phyloP scores from a whole-genome alignment of 306 rosid genomes.

The Acacia crassicarpa region DNA sequence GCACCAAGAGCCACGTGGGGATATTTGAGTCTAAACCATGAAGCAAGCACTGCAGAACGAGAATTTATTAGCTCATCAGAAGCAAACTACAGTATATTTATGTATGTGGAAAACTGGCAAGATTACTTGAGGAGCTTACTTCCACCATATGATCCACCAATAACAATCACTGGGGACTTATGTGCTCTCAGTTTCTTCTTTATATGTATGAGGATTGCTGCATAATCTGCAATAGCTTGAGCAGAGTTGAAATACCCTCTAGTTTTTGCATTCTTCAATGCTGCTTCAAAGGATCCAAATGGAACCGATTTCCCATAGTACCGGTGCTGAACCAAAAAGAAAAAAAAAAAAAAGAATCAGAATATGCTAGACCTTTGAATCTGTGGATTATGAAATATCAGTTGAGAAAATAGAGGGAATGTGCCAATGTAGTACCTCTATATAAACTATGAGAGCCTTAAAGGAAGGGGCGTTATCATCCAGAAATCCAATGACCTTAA shows the following conservation, averaged over 20 bases:
- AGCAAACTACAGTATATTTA: neutral
- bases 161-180: conserved; percentile 56
- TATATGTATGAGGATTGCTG: conserved; percentile 43
- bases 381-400: neutral
- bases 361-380: neutral
- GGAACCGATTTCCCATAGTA: conserved; percentile 68
- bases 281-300: conserved; percentile 54
- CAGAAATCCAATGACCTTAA: conserved; percentile 40
- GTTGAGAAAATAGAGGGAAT: neutral
- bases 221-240: conserved; percentile 72
- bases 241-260: conserved; percentile 68
- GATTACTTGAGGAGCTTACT: conserved; percentile 36
- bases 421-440: conserved; percentile 51
- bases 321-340: conserved; percentile 42
- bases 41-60: conserved; percentile 39
- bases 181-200: conserved; percentile 43
- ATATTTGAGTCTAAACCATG: conserved; percentile 61
- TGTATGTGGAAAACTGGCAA: neutral
- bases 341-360: neutral
- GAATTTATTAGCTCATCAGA: neutral
- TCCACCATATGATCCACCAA: conserved; percentile 85
- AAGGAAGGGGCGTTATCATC: conserved; percentile 53
- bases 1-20: conserved; percentile 51
- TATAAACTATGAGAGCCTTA: conserved; percentile 50
- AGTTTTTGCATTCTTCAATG: conserved; percentile 47